Percentiles rank a stretch among this genome's conserved stretches.
Conservation (phyloP, 805 yeast genomes). For the Candida tibetensis region DNA sequence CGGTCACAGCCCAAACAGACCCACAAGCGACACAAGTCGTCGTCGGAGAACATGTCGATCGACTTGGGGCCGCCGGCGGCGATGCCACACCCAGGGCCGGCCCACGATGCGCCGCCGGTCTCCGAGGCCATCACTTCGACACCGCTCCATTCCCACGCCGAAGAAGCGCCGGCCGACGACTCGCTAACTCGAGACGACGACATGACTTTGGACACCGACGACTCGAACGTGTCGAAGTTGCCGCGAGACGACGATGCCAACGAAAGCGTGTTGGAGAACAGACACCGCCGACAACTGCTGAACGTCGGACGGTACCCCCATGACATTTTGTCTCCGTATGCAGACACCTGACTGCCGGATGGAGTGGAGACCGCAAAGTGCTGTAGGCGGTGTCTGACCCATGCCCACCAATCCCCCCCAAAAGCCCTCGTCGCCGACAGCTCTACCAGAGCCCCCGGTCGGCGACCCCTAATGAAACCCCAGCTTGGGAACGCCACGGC, state of each 20-base stretch:
- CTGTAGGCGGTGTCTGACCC: no score
- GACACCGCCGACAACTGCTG: constrained; percentile 14
- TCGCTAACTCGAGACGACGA: constrained; percentile 11
- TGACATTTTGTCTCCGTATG: constrained; percentile 23
- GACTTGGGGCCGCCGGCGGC: constrained; percentile 12
- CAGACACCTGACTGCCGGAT: no score
- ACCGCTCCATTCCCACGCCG: constrained; percentile 2
- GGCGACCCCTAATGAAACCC: no score
- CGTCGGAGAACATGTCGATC: constrained; percentile 28
- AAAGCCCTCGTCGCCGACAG: no score
- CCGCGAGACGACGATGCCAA: constrained; percentile 8
- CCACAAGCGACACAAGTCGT: constrained; percentile 40
- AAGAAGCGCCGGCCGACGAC: constrained; percentile 4
- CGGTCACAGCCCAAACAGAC: constrained; percentile 10
- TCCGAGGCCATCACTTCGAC: constrained; percentile 4
- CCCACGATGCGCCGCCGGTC: constrained; percentile 1
- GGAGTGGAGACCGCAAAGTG: no score
- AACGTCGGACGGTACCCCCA: constrained; percentile 29
- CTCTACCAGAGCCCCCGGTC: no score
- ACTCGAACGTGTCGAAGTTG: constrained; percentile 1
- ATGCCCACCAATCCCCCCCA: no score
- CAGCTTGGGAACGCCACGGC: no score
- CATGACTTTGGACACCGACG: constrained; percentile 15
- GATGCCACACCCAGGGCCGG: background rate
- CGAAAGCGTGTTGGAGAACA: constrained; percentile 9